Percentiles rank a stretch among this genome's conserved stretches.
Conservation (phyloP, 108 stramenopile genomes). For the Conticribra weissflogii region DNA sequence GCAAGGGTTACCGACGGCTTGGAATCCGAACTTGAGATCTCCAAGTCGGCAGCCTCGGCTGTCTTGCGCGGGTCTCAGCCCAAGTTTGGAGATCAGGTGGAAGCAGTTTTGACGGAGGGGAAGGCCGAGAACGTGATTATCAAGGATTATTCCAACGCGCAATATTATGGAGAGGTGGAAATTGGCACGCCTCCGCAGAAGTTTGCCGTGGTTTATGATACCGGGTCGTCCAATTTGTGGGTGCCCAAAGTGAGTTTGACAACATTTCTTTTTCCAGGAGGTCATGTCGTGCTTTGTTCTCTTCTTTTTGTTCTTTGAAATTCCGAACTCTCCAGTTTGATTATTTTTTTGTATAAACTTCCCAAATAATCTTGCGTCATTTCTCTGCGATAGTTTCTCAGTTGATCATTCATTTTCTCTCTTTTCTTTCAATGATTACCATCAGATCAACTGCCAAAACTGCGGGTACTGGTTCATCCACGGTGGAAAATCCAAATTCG, state of each 20-base stretch:
- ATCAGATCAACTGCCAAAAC: conserved; percentile 63
- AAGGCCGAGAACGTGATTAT: conserved; percentile 67
- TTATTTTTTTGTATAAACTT: too few species aligned
- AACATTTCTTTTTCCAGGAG: too few species aligned
- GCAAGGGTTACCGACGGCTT: too few species aligned
- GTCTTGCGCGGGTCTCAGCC: not conserved
- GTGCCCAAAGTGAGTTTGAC: conserved; percentile 68
- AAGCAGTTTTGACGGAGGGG: conserved; percentile 10
- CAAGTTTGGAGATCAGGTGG: conserved; percentile 3
- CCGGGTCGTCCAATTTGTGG: conserved; percentile 96
- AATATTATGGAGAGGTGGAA: conserved; percentile 73
- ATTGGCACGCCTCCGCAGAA: conserved; percentile 83
- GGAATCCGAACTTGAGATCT: conserved; percentile 2
- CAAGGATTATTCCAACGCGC: conserved; percentile 90
- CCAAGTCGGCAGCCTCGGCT: conserved; percentile 9
- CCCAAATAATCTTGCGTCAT: too few species aligned
- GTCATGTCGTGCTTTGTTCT: not conserved
- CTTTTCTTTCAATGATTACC: too few species aligned
- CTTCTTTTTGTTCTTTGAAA: not conserved
- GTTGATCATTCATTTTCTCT: too few species aligned
- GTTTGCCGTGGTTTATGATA: conserved; percentile 94
- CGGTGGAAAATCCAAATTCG: conserved; percentile 66
- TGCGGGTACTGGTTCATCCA: conserved; percentile 56
- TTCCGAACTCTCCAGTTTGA: not conserved
- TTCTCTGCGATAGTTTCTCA: too few species aligned